These are phyloP conservation scores for Botrytis medusae DNA, from an alignment of 2,329 filamentous ascomycete genomes.

Conservation along the genomic window DNA sequence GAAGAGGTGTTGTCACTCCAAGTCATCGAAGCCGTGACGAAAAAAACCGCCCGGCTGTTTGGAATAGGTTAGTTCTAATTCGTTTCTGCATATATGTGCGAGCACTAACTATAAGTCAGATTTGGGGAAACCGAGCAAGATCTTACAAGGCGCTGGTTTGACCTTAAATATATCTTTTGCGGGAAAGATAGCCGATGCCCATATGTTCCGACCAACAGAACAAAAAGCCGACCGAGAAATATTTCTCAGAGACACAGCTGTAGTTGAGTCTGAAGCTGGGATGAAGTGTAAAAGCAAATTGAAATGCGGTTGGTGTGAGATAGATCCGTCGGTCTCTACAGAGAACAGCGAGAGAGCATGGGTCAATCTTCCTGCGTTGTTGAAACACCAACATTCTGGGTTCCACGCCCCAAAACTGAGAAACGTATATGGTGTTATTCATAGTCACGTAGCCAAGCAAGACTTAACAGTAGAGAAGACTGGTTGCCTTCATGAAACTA, in stretches of 20 bases:
- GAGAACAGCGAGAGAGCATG: neutral
- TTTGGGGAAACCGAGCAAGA: neutral
- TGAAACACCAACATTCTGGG: neutral
- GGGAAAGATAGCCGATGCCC: neutral
- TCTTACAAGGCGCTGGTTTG: neutral
- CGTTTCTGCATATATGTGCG: too few species aligned
- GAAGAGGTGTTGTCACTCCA: neutral
- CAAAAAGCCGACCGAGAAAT: neutral
- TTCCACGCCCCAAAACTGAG: neutral
- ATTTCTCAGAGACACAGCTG: neutral
- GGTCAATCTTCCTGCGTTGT: neutral
- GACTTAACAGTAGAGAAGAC: neutral
- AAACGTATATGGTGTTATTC: too few species aligned
- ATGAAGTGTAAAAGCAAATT: neutral
- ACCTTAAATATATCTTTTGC: neutral
- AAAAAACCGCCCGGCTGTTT: neutral
- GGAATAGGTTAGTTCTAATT: neutral
- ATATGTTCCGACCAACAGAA: neutral
- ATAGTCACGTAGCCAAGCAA: neutral
- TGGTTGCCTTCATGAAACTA: neutral
- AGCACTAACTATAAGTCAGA: neutral
- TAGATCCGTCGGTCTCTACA: neutral
- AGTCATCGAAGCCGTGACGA: neutral
- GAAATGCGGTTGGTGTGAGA: neutral
- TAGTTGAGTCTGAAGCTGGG: neutral